Evolutionary conservation across 106 monocot genomes (phyloP).

Genomic region (Alisma plantagoaquatica): DNA sequence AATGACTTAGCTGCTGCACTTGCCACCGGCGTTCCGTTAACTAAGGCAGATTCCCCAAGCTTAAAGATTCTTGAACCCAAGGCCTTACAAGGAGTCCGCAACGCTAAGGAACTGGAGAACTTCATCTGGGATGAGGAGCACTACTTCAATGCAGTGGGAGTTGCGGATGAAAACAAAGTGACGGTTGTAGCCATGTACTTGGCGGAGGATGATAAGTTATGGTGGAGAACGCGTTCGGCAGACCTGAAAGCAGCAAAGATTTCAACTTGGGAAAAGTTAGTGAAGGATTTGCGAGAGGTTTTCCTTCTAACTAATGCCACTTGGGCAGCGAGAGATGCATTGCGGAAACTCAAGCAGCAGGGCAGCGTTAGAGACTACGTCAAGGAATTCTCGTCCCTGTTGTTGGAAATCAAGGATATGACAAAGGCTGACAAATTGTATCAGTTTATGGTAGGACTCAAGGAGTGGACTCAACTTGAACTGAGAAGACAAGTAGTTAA

Average conservation of each 20-base stretch:
- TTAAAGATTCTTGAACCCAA: background rate
- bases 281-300: background rate
- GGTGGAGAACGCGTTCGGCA: background rate
- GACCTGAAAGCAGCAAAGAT: background rate
- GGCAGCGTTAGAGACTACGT: background rate
- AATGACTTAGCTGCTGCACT: too few relatives aligned
- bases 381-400: background rate
- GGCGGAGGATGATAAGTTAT: background rate
- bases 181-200: background rate
- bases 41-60: too few relatives aligned
- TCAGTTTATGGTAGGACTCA: background rate
- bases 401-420: background rate
- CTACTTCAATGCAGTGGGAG: too few relatives aligned
- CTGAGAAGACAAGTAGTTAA: too few relatives aligned
- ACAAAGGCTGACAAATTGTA: background rate
- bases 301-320: background rate
- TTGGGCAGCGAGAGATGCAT: background rate
- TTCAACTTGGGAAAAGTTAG: background rate
- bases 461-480: background rate
- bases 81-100: background rate
- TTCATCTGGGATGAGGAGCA: background rate
- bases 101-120: background rate
- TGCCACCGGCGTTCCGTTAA: too few relatives aligned
- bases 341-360: background rate
- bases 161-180: background rate